These are phyloP conservation scores for Mycena indigotica DNA, from an alignment of 768 basidiomycete species.

Conservation along the genomic window DNA sequence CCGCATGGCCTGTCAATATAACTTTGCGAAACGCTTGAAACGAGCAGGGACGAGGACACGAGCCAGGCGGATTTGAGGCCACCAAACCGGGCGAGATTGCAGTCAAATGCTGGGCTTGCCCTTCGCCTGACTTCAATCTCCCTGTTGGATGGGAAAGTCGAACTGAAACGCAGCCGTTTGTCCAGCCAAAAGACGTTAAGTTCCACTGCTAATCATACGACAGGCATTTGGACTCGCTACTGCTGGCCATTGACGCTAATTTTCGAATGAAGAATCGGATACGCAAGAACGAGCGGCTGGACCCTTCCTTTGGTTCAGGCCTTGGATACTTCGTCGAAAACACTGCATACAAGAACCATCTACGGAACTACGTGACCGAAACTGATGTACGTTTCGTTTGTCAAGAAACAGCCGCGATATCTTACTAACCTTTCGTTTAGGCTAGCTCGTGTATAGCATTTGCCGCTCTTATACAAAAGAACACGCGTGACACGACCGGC, in stretches of 20 bases:
- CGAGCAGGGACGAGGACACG: constrained; percentile 8
- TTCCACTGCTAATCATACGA: constrained; percentile 6
- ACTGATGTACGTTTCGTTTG: constrained; percentile 5
- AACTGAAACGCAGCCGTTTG: background rate
- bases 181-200: background rate
- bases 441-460: background rate
- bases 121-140: constrained; percentile 3
- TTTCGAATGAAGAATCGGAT: background rate
- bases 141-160: constrained; percentile 7
- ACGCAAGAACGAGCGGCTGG: background rate
- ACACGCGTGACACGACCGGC: background rate
- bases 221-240: constrained; percentile 9
- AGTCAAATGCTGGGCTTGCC: constrained; percentile 10
- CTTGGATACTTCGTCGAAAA: constrained; percentile 9
- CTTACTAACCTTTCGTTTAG: constrained; percentile 5
- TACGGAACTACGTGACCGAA: constrained; percentile 7
- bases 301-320: background rate
- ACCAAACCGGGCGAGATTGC: constrained; percentile 3
- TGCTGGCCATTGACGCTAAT: background rate
- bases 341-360: constrained; percentile 10
- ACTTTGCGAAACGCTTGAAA: constrained; percentile 5
- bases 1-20: constrained; percentile 6
- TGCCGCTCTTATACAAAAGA: background rate
- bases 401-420: constrained; percentile 24
- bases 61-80: background rate